phyloP scores from a whole-genome alignment of 345 rosid genomes.

The Gossypium ekmanianum region DNA sequence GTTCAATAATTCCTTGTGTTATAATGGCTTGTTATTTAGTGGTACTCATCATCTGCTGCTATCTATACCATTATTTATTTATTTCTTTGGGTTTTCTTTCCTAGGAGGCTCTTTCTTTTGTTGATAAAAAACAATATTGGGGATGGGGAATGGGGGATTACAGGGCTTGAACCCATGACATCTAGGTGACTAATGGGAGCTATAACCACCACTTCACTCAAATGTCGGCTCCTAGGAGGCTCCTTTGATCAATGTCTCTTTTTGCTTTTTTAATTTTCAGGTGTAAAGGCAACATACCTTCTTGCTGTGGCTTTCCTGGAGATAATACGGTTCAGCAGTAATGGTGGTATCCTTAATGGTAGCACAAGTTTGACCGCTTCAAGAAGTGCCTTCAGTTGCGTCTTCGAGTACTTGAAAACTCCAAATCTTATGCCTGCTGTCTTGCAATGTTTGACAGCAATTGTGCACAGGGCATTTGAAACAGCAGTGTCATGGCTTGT shows the following conservation, averaged over 20 bases:
- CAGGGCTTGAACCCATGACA: no score
- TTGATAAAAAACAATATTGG: no score
- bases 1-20: slow-evolving; percentile 3
- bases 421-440: slow-evolving; percentile 90
- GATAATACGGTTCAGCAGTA: slow-evolving; percentile 91
- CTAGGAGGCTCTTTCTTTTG: neutral
- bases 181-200: no score
- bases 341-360: slow-evolving; percentile 97
- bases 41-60: neutral
- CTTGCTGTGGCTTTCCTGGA: slow-evolving; percentile 97
- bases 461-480: slow-evolving; percentile 94
- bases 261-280: slow-evolving; percentile 36
- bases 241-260: slow-evolving; percentile 5
- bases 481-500: slow-evolving; percentile 93
- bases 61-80: neutral
- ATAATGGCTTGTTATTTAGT: neutral
- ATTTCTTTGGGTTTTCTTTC: neutral
- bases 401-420: slow-evolving; percentile 91
- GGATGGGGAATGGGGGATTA: no score
- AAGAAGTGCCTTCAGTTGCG: slow-evolving; percentile 98
- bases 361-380: slow-evolving; percentile 55
- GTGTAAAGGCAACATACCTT: slow-evolving; percentile 98
- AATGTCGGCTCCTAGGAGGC: neutral
- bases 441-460: slow-evolving; percentile 83
- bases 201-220: no score